A percentile compares a stretch with the other conserved stretches of the same genome.
These are phyloP conservation scores for Huntiella savannae DNA, from an alignment of 2,329 filamentous ascomycete genomes.

Conservation along the genomic window DNA sequence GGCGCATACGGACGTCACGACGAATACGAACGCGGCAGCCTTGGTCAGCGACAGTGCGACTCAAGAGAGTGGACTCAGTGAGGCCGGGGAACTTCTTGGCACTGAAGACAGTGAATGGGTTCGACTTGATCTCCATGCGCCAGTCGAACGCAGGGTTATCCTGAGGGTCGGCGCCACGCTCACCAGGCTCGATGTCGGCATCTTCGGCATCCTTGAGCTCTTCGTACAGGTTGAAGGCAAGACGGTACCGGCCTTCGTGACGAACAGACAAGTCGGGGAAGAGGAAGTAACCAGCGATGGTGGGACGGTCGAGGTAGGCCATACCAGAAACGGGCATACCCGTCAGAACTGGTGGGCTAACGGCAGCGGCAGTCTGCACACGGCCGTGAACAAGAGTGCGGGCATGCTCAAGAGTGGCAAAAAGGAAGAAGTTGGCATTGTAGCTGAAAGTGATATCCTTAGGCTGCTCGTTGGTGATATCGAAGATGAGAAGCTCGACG, in stretches of 20 bases:
- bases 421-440: slow-evolving; percentile 95
- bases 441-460: slow-evolving; percentile 73
- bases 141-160: slow-evolving; percentile 50
- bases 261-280: slow-evolving; percentile 93
- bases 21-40: slow-evolving; percentile 91
- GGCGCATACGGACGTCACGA: slow-evolving; percentile 81
- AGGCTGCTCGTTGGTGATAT: slow-evolving; percentile 38
- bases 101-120: slow-evolving; percentile 74
- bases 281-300: slow-evolving; percentile 74
- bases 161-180: slow-evolving; percentile 20
- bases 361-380: slow-evolving; percentile 45
- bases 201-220: slow-evolving; percentile 75
- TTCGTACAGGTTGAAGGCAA: slow-evolving; percentile 87
- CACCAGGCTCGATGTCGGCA: slow-evolving; percentile 36
- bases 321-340: slow-evolving; percentile 90
- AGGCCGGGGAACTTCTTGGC: slow-evolving; percentile 97
- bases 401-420: slow-evolving; percentile 73
- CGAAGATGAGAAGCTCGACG: slow-evolving; percentile 71
- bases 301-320: slow-evolving; percentile 80
- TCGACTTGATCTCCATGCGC: slow-evolving; percentile 75
- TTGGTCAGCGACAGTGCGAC: slow-evolving; percentile 84
- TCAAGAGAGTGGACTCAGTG: slow-evolving; percentile 72
- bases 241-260: slow-evolving; percentile 81
- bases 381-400: slow-evolving; percentile 68
- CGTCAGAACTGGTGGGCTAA: slow-evolving; percentile 67